phyloP scores from a whole-genome alignment of 1,284 basidiomycete species.

The Termitomyces sp. region DNA sequence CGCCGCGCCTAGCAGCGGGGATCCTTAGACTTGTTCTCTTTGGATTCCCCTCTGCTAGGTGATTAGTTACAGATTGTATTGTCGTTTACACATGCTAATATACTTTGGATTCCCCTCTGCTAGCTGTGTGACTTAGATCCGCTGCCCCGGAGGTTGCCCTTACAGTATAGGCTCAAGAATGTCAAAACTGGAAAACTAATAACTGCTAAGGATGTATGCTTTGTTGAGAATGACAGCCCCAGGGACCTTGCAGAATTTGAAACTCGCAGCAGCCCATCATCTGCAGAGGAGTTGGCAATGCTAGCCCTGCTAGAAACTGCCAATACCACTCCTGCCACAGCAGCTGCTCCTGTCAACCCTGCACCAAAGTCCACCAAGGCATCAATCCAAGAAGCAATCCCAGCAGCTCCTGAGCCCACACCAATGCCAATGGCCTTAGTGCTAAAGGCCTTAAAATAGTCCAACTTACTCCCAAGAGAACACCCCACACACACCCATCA shows the following conservation, averaged over 20 bases:
- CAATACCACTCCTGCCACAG: not conserved
- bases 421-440: not conserved
- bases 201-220: not conserved
- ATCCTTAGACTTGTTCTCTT: no score
- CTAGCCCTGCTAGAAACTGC: not conserved
- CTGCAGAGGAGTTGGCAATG: not conserved
- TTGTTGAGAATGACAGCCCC: not conserved
- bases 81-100: no score
- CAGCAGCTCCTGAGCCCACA: not conserved
- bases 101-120: no score
- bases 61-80: no score
- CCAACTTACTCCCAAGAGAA: not conserved
- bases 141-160: no score
- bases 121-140: no score
- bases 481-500: not conserved
- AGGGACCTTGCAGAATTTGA: not conserved
- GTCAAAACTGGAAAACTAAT: not conserved
- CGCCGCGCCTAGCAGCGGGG: no score
- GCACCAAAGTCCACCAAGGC: not conserved
- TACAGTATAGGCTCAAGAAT: no score
- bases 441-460: not conserved
- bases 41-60: no score
- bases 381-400: not conserved
- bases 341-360: not conserved
- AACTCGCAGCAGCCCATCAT: not conserved